phyloP scores from a whole-genome alignment of 306 rosid genomes.

The Castanopsis chinensis region DNA sequence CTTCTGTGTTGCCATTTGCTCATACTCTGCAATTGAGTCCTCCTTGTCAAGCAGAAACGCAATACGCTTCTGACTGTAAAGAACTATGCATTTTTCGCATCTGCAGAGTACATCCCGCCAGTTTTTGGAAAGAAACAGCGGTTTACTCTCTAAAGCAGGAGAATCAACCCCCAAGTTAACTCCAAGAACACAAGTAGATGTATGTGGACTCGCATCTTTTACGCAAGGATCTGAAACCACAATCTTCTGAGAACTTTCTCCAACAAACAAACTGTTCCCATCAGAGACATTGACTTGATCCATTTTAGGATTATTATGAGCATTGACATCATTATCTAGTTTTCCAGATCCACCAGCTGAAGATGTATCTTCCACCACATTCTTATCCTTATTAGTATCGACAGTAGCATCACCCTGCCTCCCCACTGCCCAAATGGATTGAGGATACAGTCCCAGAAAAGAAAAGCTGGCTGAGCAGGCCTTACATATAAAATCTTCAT shows the following conservation, averaged over 20 bases:
- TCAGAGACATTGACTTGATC: conserved; percentile 28
- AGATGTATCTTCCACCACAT: conserved; percentile 47
- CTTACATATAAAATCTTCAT: conserved; percentile 79
- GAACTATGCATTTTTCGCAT: conserved; percentile 59
- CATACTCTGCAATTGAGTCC: conserved; percentile 86
- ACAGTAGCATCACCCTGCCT: conserved; percentile 41
- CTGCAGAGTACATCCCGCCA: conserved; percentile 87
- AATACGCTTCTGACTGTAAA: conserved; percentile 57
- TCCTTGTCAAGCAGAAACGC: conserved; percentile 77
- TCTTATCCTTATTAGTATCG: conserved; percentile 52
- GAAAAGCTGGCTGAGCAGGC: conserved; percentile 74
- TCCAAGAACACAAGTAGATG: conserved; percentile 55
- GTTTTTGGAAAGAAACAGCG: conserved; percentile 80
- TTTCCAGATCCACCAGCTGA: conserved; percentile 50
- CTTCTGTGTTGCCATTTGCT: conserved; percentile 77
- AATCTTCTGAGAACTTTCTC: conserved; percentile 36
- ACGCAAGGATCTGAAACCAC: conserved; percentile 21
- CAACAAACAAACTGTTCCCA: conserved; percentile 30
- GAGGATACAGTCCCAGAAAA: conserved; percentile 70
- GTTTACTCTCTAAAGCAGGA: conserved; percentile 43
- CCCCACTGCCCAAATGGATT: conserved; percentile 46
- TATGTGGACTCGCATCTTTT: conserved; percentile 24
- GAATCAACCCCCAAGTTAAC: conserved; percentile 43
- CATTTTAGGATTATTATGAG: conserved; percentile 23
- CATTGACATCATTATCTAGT: conserved; percentile 20